Evolutionary conservation across 768 basidiomycete genomes (phyloP), one percentile per base, ranked within the genome.

Genomic region (Obba rivulosa): DNA sequence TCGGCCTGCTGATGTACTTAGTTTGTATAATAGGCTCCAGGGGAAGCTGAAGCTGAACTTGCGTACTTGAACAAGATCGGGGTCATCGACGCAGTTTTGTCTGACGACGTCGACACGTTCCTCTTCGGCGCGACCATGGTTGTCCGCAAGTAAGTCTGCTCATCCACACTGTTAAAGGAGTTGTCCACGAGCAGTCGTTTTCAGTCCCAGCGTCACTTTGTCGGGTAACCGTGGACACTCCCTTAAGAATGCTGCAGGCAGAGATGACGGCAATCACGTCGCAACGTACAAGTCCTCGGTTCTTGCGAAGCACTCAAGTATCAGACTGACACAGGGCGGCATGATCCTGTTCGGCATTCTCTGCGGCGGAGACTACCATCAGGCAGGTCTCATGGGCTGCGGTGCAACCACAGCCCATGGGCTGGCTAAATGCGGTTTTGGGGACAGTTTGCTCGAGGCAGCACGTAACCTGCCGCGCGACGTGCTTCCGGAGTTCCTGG

Each of bases 61-160:
- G 93, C 93, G 0, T 85, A 88, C 53, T 72, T 97, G 45, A 93
- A 92, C 57, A 72, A 77, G 3, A 78, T 83, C 37, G 91, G 91
- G 2, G 64, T 87, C 45, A 87, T 97, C 48, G 94, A 97, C 61
- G 90, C 84, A 0, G 79, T 96, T 21, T 73, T 94, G 38, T 89
- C 93, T 0, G 94, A 97, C 63, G 94, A 96, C 58, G 92, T 93
- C 1, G 93, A 97, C 60, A 93, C 82, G 46, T 85, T 95, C 60
- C 67, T 96, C 2, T 97, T 97, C 53, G 92, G 93, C 18, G 92
- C 91, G 1, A 76, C 69, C 4, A 80, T 80, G 39, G 81, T 97
- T 23, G 79, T 95, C 55, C 79, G 93, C 60, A 96, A 95, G 90
- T 90, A 52, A 43, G 73, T 51, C 13, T n/a, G n/a, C 28, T 31